Conservation (phyloP, 2,329 filamentous ascomycete species). For the Coleophoma crateriformis region DNA sequence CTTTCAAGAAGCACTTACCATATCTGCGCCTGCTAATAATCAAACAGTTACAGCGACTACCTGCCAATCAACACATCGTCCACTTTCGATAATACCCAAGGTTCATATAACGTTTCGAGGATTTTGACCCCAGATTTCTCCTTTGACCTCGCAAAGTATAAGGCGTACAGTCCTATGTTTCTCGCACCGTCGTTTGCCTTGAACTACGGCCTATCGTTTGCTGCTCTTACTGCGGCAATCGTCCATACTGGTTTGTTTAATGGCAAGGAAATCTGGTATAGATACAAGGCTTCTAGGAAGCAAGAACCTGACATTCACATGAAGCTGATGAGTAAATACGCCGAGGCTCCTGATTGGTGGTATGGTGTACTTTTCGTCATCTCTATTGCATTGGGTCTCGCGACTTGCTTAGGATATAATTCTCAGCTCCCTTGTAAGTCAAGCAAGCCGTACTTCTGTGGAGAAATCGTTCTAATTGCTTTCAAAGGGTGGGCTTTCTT, state of each 20-base stretch:
- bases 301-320: conserved; percentile 45
- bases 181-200: conserved; percentile 67
- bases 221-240: conserved; percentile 62
- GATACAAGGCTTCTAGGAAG: conserved; percentile 11
- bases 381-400: conserved; percentile 37
- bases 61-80: conserved; percentile 64
- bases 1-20: not conserved
- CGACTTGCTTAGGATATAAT: conserved; percentile 50
- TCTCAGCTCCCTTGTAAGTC: conserved; percentile 44
- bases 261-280: conserved; percentile 54
- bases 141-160: conserved; percentile 58
- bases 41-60: conserved; percentile 50
- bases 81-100: conserved; percentile 68
- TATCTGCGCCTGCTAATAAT: not conserved
- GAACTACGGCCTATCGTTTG: conserved; percentile 66
- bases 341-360: conserved; percentile 51
- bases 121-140: conserved; percentile 57
- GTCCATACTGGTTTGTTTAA: conserved; percentile 63
- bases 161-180: conserved; percentile 62
- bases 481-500: conserved; percentile 25
- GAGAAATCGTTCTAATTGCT: not conserved
- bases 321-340: conserved; percentile 49
- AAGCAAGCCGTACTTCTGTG: not conserved
- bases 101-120: conserved; percentile 54
- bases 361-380: conserved; percentile 41